Evolutionary conservation across 2,329 filamentous ascomycete species (phyloP), one percentile per base, ranked within the genome.

Genomic region (Tolypocladium tundrense): DNA sequence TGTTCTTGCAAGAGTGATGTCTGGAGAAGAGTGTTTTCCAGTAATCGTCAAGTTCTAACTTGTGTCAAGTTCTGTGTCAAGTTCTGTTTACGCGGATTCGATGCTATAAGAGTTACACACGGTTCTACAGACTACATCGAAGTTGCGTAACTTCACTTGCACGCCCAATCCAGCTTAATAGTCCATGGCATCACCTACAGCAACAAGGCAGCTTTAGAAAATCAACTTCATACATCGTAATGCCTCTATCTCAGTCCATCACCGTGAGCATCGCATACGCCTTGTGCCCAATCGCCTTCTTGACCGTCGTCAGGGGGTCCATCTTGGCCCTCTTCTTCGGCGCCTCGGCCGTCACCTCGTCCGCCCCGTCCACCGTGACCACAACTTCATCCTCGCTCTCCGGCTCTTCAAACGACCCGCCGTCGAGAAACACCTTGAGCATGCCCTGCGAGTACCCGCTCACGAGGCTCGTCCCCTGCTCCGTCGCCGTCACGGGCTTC

Each of bases 371-470:
- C 45, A 66, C 67, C 61, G 59, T 66, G 48, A 70, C 70, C 10
- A 69, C 67, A 11, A 69, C 68, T 16, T 73, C 69, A 35, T 69
- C 70, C 45, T 72, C 72, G 1, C 71, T 70, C 14, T 66, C 72
- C 21, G 65, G 66, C 1, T 77, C 74, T 10, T 73, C 72, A 57
- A 83, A 79, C 0, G 69, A 68, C 0, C 77, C 79, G 21, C 70
- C 73, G 2, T 82, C 79, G 51, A 85, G 62, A 60, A 85, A 84
- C 10, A 79, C 75, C 71, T 82, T 83, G 61, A 85, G 67, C 77
- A 83, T 75, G 1, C 72, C 80, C 70, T 83, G 82, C 2, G 77
- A 81, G 67, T 84, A 83, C 1, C 81, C 80, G 56, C 74, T 78
- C n/a, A 83, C 78, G 33, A 84, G 63, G 43, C 74, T 72, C 5